Base-by-base conservation (phyloP, 2,329 filamentous ascomycete species). In the Trichoderma semiorbis region DNA sequence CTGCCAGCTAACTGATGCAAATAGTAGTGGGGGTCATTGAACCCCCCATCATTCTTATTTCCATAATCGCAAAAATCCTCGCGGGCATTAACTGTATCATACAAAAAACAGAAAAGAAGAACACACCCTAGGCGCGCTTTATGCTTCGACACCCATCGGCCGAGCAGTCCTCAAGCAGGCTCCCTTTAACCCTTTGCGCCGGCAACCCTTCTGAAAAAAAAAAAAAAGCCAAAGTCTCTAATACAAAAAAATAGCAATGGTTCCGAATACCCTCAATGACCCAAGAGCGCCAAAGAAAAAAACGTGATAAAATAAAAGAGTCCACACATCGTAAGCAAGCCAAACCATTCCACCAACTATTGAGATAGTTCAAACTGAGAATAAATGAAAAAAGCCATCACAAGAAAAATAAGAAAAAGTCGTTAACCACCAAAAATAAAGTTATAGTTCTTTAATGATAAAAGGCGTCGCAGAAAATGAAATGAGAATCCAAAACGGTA, bases 151-250 rank as follows among this genome's bases (percentile, higher is more conserved):
- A 21, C 10, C 28, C 65, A 39, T 55, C n/a, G 47, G 50, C 71
- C 65, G 39, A 70, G 71, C 71, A 72, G 30, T 70, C 66, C 66
- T 70, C 71, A 72, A 72, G 71, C 71, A 32, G 55, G 50, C 34
- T 32, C 34, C 30, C 30, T 53, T 30, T 70, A 26, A 62, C 50
- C 66, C 14, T 16, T 70, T 65, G 71, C 71, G 71, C 71, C 71
- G n/a, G 60, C 71, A 36, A 64, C 50, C 39, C 28, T 61, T 61
- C 67, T 70, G 50, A 72, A 72, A 36, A 64, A 14, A 72, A 36
- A 64, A 14, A 53, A 43, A 60, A 14, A 16, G 36, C 64, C 14
- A n/a, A 58, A 70, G 26, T 50, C 32, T 72, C 66, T 69, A 62
- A 50, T 69, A 69, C 66, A 72, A 28, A 70, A 36, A 36, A 32